Conservation (phyloP, 2,329 filamentous ascomycete genomes). For the Nothophaeocryptopus gaeumannii region DNA sequence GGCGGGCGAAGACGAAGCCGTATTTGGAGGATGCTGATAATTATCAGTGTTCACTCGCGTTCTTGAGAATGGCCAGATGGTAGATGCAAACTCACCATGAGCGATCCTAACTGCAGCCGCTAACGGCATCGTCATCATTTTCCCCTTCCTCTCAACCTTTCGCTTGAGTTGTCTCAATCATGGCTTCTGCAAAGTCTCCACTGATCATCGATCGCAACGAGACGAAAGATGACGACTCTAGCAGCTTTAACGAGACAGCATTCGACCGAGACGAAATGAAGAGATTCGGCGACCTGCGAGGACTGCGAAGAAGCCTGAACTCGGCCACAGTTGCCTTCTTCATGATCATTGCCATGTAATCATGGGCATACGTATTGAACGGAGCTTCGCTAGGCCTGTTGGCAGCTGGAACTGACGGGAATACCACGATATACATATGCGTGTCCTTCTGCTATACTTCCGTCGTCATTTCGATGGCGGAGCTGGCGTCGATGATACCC, state of each 20-base stretch:
- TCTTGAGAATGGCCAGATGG: too few relatives aligned
- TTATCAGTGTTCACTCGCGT: neutral
- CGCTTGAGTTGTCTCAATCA: too few relatives aligned
- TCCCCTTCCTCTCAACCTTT: too few relatives aligned
- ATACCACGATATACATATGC: constrained; percentile 4
- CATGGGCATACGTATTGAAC: constrained; percentile 6
- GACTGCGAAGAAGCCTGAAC: constrained; percentile 5
- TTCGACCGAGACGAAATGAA: constrained; percentile 3
- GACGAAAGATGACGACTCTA: neutral
- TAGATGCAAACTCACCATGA: neutral
- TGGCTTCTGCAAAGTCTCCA: neutral
- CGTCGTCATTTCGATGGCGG: constrained; percentile 3
- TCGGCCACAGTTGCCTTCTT: constrained; percentile 7
- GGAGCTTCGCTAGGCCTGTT: constrained; percentile 4
- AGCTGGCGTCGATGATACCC: constrained; percentile 3
- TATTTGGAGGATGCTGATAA: neutral
- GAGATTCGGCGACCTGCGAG: constrained; percentile 1
- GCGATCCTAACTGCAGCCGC: constrained; percentile 43
- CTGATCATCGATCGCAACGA: neutral
- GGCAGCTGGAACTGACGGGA: constrained; percentile 5
- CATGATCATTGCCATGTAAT: constrained; percentile 8
- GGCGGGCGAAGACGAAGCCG: constrained; percentile 19
- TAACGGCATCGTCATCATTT: constrained; percentile 57
- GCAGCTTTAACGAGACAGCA: neutral
- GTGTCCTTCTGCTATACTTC: neutral